Conservation (phyloP, 768 basidiomycete genomes). For the Termitomyces sp. region DNA sequence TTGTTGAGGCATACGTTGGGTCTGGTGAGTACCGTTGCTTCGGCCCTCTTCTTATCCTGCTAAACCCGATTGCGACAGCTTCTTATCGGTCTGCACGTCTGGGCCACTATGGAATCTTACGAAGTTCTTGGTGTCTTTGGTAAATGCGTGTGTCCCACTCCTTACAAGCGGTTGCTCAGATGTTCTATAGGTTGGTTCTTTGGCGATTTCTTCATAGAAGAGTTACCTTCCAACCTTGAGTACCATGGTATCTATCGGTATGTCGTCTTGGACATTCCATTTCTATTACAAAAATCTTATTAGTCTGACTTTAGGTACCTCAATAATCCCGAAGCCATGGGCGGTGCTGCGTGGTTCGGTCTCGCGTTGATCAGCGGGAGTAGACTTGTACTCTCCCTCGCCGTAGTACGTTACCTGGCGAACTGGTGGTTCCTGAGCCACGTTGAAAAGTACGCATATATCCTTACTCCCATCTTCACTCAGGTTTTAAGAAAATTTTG, state of each 20-base stretch:
- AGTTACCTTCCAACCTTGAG: conserved; percentile 84
- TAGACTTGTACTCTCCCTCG: conserved; percentile 85
- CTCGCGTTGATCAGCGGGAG: conserved; percentile 88
- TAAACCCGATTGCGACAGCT: conserved; percentile 40
- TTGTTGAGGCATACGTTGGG: conserved; percentile 88
- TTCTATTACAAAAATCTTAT: background rate
- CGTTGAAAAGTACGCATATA: conserved; percentile 79
- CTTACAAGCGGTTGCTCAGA: background rate
- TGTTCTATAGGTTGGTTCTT: conserved; percentile 86
- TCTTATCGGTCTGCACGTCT: conserved; percentile 82
- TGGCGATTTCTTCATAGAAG: conserved; percentile 95
- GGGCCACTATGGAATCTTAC: conserved; percentile 88
- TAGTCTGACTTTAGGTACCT: conserved; percentile 53
- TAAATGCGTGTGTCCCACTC: conserved; percentile 29
- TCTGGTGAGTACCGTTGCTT: conserved; percentile 46
- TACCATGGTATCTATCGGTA: conserved; percentile 98
- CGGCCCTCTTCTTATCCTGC: conserved; percentile 3
- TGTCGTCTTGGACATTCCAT: background rate
- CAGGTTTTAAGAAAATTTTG: background rate
- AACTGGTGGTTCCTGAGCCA: conserved; percentile 95
- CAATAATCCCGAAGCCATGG: conserved; percentile 95
- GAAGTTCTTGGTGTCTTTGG: conserved; percentile 94
- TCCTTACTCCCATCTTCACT: background rate
- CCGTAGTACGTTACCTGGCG: conserved; percentile 79
- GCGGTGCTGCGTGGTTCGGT: conserved; percentile 94